Base-by-base conservation (phyloP, 495 filamentous ascomycete species). In the Apiosordaria backusii region DNA sequence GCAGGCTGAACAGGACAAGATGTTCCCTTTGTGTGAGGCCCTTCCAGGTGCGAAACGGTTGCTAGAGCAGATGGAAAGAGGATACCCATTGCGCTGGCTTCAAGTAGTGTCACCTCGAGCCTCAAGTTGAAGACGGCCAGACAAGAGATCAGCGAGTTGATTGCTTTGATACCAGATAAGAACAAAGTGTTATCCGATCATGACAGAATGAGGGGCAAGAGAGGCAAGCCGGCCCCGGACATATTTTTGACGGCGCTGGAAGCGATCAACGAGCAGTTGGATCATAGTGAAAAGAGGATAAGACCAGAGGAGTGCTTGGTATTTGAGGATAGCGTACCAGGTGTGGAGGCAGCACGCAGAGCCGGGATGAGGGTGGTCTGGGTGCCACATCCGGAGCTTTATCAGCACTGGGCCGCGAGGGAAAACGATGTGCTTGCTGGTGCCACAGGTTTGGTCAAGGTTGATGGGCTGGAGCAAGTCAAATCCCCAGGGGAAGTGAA, bases 331-430 rank as follows among this genome's bases (percentile, higher is more conserved):
- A 88, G 87, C 19, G 91, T 96, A 15, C 87, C 89, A 0, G 93
- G 93, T 1, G 89, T 94, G 0, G 93, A 97, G 76, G 85, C 92
- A 4, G 93, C 90, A 23, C 77, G 93, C 58, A 82, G 93, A 67
- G 93, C 93, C 0, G 93, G 92, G 0, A 97, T 97, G 93, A 84
- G 90, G 69, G 91, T 91, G 13, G 81, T 93, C 0, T 97, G 93
- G 93, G 88, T 88, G 60, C 93, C 93, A 18, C 92, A 96, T 82
- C 82, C 85, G 4, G 87, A 82, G 57, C 71, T 97, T 57, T 72
- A 86, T 67, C 79, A 79, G 63, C 85, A 89, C 71, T 94, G 88
- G 72, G 74, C 75, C 53, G 91, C 88, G 0, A 83, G 84, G 53
- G 89, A 93, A 76, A 83, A 81, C 60, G 85, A 90, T 72, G 91